phyloP scores from a whole-genome alignment of 2,329 filamentous ascomycete genomes.

The Colletotrichum echinochloae region DNA sequence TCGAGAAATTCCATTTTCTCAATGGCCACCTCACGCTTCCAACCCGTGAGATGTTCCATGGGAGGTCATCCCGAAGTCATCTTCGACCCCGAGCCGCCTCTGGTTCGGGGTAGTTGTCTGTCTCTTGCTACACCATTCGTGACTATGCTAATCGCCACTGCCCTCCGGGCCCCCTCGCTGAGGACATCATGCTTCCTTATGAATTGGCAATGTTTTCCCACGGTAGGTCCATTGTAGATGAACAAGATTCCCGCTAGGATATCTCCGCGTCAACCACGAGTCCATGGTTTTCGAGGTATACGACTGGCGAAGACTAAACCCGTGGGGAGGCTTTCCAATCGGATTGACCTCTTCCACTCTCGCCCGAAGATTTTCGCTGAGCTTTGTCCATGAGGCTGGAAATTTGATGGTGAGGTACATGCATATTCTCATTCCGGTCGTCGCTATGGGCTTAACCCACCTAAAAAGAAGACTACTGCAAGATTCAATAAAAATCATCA shows the following conservation, averaged over 20 bases:
- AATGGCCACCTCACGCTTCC: slow-evolving; percentile 78
- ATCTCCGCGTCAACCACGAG: slow-evolving; percentile 86
- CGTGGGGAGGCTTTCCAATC: slow-evolving; percentile 55
- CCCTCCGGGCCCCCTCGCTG: not conserved
- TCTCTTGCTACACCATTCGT: slow-evolving; percentile 26
- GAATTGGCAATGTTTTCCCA: slow-evolving; percentile 42
- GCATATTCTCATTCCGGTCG: not conserved
- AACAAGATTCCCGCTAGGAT: slow-evolving; percentile 73
- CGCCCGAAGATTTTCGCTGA: slow-evolving; percentile 84
- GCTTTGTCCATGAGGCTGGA: slow-evolving; percentile 72
- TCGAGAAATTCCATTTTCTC: slow-evolving; percentile 64
- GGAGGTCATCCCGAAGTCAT: slow-evolving; percentile 78
- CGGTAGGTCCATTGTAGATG: slow-evolving; percentile 22
- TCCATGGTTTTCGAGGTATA: slow-evolving; percentile 91
- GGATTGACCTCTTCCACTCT: slow-evolving; percentile 68
- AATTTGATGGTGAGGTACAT: slow-evolving; percentile 92
- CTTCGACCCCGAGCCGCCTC: slow-evolving; percentile 29
- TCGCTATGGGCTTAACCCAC: not conserved
- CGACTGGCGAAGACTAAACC: slow-evolving; percentile 86
- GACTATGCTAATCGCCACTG: slow-evolving; percentile 24
- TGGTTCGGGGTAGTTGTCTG: slow-evolving; percentile 12
- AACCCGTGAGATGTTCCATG: slow-evolving; percentile 78
- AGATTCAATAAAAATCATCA: not conserved
- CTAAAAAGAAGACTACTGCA: not conserved
- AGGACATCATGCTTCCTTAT: slow-evolving; percentile 7